Percentiles rank a stretch among this genome's conserved stretches.
phyloP scores from a whole-genome alignment of 1,139 yeast genomes.

The Debaryomyces udenii region DNA sequence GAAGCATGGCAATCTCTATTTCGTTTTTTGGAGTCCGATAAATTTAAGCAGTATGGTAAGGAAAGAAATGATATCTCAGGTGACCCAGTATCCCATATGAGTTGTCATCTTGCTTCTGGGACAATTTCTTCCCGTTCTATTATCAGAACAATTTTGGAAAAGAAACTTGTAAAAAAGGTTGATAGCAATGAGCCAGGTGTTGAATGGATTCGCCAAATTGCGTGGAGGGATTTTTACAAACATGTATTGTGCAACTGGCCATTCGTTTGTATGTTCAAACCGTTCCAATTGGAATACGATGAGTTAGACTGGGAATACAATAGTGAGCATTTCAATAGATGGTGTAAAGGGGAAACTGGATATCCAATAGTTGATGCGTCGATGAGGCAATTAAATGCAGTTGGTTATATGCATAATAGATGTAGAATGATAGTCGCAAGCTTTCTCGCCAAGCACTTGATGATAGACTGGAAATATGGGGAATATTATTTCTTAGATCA shows the following conservation, averaged over 20 bases:
- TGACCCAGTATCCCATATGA: constrained; percentile 44
- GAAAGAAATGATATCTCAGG: constrained; percentile 28
- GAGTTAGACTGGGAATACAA: constrained; percentile 47
- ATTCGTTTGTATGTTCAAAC: constrained; percentile 51
- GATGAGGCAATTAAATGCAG: constrained; percentile 52
- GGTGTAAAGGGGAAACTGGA: constrained; percentile 59
- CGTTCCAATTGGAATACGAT: constrained; percentile 46
- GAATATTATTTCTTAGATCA: constrained; percentile 52
- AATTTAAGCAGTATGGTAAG: constrained; percentile 33
- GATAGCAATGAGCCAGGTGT: constrained; percentile 34
- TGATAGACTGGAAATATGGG: constrained; percentile 60
- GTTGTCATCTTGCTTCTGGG: constrained; percentile 52
- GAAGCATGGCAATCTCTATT: constrained; percentile 36
- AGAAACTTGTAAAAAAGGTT: constrained; percentile 24
- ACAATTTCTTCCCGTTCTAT: constrained; percentile 45
- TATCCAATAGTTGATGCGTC: constrained; percentile 60
- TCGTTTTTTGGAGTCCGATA: constrained; percentile 29
- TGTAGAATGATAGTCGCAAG: constrained; percentile 57
- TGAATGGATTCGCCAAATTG: constrained; percentile 54
- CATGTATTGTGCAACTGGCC: constrained; percentile 55
- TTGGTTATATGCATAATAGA: constrained; percentile 57
- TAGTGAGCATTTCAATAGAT: constrained; percentile 39
- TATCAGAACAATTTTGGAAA: constrained; percentile 28
- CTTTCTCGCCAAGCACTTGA: constrained; percentile 52
- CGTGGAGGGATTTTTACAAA: constrained; percentile 61